Evolutionary conservation across 1,284 basidiomycete species (phyloP), one percentile per base, ranked within the genome.

Genomic region (Leccinum brunneo-olivaceum): DNA sequence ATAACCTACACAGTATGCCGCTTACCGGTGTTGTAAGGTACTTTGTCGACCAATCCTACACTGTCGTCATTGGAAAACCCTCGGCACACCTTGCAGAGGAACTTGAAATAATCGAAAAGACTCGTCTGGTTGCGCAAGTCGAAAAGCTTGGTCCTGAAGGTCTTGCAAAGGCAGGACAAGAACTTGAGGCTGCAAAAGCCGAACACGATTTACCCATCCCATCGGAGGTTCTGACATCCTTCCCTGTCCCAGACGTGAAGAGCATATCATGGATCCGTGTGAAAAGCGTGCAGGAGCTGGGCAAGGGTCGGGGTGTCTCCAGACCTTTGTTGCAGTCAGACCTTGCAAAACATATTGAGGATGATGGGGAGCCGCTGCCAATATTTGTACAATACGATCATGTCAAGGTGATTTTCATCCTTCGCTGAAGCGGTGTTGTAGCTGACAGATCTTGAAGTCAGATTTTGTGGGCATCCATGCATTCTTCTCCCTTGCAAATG

Each of bases 221-320:
- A 5, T 69, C 71, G 8, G 78, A 90, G 30, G 73, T 97, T 50
- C 67, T 98, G 30, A 84, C 79, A 4, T 70, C 77, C 16, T 98
- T 98, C 74, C 84, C 86, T 14, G 81, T 95, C 24, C 93, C 93
- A 0, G 77, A 86, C 55, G 87, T 94, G 18, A 82, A 85, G 56
- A 89, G 81, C 50, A 94, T 99, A 55, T 80, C 86, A 6, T 98
- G 95, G 93, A 94, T 98, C 47, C 81, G 88, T 1, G 93, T 98
- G 2, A 80, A 93, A 55, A 95, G 83, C 48, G 63, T 78, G 14
- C 84, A 84, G 58, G 81, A 89, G 57, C 62, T 68, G 21, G 78
- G 76, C 27, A 66, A 62, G 37, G 73, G 76, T 14, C 65, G 77
- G 42, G 50, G 57, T 27, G 28, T 54, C 24, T 45, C 60, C n/a